Conservation (phyloP, 169 alveolate genomes). For the Eimeria zaria region DNA sequence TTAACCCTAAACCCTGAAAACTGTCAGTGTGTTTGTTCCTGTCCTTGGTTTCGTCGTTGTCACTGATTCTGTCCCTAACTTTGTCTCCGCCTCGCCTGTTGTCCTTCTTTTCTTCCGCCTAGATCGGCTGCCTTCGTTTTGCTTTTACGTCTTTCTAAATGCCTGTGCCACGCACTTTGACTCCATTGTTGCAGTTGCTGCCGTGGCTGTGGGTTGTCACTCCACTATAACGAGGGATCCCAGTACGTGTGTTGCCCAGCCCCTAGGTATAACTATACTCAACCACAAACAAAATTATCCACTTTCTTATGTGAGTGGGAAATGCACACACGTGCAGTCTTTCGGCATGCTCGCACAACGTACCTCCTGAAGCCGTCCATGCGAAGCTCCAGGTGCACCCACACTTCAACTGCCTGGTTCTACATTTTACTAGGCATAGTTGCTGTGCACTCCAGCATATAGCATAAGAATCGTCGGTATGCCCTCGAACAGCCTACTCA, state of each 20-base stretch:
- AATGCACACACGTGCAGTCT: neutral
- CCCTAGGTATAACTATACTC: neutral
- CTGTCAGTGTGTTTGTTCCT: neutral
- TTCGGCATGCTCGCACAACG: neutral
- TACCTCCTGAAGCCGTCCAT: neutral
- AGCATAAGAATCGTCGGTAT: neutral
- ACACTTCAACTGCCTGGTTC: neutral
- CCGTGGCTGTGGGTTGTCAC: too few relatives aligned
- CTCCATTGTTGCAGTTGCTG: too few relatives aligned
- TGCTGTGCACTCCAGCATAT: neutral
- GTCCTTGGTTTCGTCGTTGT: neutral
- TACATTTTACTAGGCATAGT: neutral
- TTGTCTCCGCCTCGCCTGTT: neutral
- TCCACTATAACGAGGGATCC: too few relatives aligned
- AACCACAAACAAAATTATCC: neutral
- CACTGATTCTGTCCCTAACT: too few relatives aligned
- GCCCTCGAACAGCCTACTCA: neutral
- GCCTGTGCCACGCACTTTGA: neutral
- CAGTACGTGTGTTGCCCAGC: too few relatives aligned
- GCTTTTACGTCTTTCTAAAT: neutral
- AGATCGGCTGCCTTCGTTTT: too few relatives aligned
- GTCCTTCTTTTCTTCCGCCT: neutral
- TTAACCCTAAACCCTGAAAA: neutral
- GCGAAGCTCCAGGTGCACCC: neutral
- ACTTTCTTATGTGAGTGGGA: neutral